Evolutionary conservation across 129 eudicot species (phyloP).

Genomic region (Daucus carota): DNA sequence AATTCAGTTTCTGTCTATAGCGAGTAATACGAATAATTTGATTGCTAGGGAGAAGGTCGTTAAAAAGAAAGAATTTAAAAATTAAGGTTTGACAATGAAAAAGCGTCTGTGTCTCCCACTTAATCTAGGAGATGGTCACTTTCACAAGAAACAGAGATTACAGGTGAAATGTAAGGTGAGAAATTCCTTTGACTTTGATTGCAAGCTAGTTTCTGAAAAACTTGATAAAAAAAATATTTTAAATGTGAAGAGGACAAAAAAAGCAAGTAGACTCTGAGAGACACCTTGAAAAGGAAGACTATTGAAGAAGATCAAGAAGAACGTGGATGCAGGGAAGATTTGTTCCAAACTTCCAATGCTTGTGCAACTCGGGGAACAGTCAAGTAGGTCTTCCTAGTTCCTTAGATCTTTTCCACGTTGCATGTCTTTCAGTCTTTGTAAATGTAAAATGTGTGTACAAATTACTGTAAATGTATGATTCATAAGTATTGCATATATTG

Average conservation of each 20-base stretch:
- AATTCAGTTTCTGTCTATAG: too few relatives aligned
- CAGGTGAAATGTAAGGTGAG: background rate
- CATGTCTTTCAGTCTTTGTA: background rate
- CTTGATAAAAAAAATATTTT: too few relatives aligned
- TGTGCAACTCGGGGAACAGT: background rate
- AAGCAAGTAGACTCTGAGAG: background rate
- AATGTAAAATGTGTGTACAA: background rate
- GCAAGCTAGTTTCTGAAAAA: background rate
- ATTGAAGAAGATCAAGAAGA: background rate
- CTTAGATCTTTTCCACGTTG: background rate
- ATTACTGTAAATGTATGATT: too few relatives aligned
- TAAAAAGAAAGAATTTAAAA: background rate
- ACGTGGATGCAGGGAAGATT: background rate
- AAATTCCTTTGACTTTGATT: background rate
- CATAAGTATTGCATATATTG: background rate
- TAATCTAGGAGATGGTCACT: background rate
- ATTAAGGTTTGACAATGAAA: background rate
- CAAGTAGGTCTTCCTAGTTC: background rate
- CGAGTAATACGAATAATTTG: background rate
- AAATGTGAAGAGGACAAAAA: background rate
- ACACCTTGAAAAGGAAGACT: background rate
- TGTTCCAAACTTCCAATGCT: background rate
- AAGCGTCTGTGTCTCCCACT: background rate
- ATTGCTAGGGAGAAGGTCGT: background rate
- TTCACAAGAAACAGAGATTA: background rate